Evolutionary conservation across 1,284 basidiomycete genomes (phyloP), one percentile per base, ranked within the genome.

Genomic region (Ceratorhiza oryzae-sativae): DNA sequence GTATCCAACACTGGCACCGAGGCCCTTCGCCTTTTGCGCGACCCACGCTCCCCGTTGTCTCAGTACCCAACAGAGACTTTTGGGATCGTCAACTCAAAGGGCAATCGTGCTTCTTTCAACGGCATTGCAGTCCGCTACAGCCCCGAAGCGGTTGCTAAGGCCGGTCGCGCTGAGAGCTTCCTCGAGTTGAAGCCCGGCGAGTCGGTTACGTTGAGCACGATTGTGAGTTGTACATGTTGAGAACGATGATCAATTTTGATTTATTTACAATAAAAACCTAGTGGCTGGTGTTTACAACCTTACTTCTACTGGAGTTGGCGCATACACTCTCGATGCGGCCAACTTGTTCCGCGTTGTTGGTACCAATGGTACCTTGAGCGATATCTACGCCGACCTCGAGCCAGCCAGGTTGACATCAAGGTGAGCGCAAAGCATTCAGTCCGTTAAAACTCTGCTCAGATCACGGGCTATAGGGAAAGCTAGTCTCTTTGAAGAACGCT

Each of bases 241-340:
- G 20, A 41, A 15, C n/a, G 27, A 9, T 1, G 70, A 25, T 46
- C 39, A 65, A 39, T 53, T 46, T 49, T 51, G 30, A 13, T 55
- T 18, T 45, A 18, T 12, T 15, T 20, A 25, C 8, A 39, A 10
- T 8, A 25, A n/a, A 3, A 15, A 30, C n/a, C 1, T 63, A 85
- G 84, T 85, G 55, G 81, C 82, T n/a, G 75, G 80, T 53, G 81
- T 83, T 0, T 86, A 86, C 79, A 83, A 85, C 79, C 84, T 86
- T 78, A 83, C 82, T n/a, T 49, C 74, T 12, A 76, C 81, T 3
- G 82, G 83, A 34, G 80, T 75, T 30, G 82, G 81, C 55, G 75
- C 77, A 23, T 86, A 85, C 78, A 78, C 80, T 53, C 79, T 85
- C 73, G 79, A 81, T 71, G 80, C 84, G n/a, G 77, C 77, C 58